Base-by-base conservation (phyloP, 495 filamentous ascomycete species). In the Viridothelium virens region DNA sequence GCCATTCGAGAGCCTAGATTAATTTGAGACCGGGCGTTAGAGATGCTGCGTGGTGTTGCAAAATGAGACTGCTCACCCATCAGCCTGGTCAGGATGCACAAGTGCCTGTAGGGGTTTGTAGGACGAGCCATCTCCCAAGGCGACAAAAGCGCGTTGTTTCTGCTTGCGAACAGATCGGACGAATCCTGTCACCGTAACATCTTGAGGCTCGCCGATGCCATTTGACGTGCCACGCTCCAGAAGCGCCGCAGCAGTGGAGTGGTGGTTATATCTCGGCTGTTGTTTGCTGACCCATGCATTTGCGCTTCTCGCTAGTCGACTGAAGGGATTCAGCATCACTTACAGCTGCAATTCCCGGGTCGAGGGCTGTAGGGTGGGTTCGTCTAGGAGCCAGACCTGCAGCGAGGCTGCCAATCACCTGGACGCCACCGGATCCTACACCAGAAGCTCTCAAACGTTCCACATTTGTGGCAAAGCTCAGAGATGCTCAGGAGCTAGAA, bases 101-200 rank as follows among this genome's bases (percentile, higher is more conserved):
- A 97, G 84, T 38, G 87, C 93, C 79, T 98, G 95, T 53, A 97
- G 71, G 56, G 91, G 78, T 61, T 86, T 78, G 56, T 89, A 77
- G 38, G 88, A 91, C 14, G 95, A 96, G 41, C 94, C 94, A 81
- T 98, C 94, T 3, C 88, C 86, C 63, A 98, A 80, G 63, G 90
- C 83, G 16, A 91, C 90, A 78, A 98, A 98, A 14, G 87, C 85
- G 67, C 86, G 79, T 53, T 81, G 81, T 77, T 96, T 96, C 78
- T 95, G 92, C 71, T 89, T 88, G 65, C 95, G 85, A 65, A 97
- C 85, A 16, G 91, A 91, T 61, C 90, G 85, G 67, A 97, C 80
- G 76, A 87, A 92, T 41, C 93, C 94, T 72, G 89, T 82, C 67
- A 96, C 79, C 56, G 78, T 85, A 61, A 74, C 75, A 62, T 66